Base-by-base conservation (phyloP, 2,329 filamentous ascomycete species). In the Fusarium armeniacum region DNA sequence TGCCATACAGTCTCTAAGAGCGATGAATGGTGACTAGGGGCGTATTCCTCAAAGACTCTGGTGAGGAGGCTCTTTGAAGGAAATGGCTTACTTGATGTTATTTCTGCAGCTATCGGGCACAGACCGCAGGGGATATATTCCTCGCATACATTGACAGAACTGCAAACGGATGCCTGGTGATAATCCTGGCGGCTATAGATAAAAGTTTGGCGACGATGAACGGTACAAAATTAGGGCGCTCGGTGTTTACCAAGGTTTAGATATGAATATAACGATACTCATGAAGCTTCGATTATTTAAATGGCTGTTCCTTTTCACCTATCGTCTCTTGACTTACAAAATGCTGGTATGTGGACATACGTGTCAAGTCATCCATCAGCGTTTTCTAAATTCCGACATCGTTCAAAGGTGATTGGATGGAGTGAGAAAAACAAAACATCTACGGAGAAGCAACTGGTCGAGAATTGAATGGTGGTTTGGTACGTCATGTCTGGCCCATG, bases 1-100 rank as follows among this genome's bases (percentile, higher is more conserved):
- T 78, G 75, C 11, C 69, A 71, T n/a, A 67, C 74, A 4, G 60
- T 78, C 9, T 50, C 67, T 2, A 73, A 73, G 51, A 63, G 58
- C 5, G 75, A 76, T 16, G 67, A 61, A 40, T 73, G 71, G 71
- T 73, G 43, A 65, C 49, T 52, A 52, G 49, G 49, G 33, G 49
- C 49, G 49, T 52, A 52, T 52, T 52, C 49, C 49, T 52, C 49
- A 20, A 52, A 52, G 24, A 52, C 49, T 26, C 49, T 52, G 49
- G 49, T 52, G 49, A 52, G 49, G 49, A 52, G 49, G 15, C 49
- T 52, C 26, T 52, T 52, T 20, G 35, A 52, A 41, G 49, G 49
- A 41, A 52, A 52, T 52, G 49, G 49, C 49, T 52, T 52, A 4
- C 33, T 41, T 26, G 49, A 52, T 22, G 49, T 52, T 40, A 52